Evolutionary conservation across 768 basidiomycete genomes (phyloP), one percentile per base, ranked within the genome.

Genomic region (Amanita subjunquillea): DNA sequence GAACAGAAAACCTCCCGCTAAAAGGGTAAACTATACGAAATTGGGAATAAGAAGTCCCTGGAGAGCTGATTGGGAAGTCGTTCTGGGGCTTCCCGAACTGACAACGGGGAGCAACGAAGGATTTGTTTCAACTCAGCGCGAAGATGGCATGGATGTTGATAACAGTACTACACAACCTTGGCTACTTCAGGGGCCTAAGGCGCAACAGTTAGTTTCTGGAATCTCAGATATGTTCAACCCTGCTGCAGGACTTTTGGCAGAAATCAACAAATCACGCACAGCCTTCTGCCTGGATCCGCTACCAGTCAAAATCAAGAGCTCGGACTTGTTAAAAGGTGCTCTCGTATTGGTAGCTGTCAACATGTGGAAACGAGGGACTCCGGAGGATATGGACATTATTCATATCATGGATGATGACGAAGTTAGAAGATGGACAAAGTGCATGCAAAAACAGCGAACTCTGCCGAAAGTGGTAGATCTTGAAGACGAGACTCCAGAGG

Each of bases 1-100:
- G 92, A 77, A 79, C 47, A 69, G 84, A 52, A 89, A 84, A 50
- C 94, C 95, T 13, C 85, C 88, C 6, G 93, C 90, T 5, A 99
- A 97, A 69, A 75, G 90, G 53, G 72, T 79, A 6, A 89, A 86
- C 58, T 92, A 75, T 56, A 71, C 69, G 17, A 82, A 78, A 55
- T 59, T 91, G 40, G 82, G 78, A 4, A 83, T 79, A 0, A 63
- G 71, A 50, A 84, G 79, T 61, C 87, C 91, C 1, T 97, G 85
- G 83, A 68, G 67, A 44, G 76, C 86, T 2, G 83, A 91, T 57
- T 94, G 91, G 91, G 72, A 70, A 9, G 70, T 71, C 22, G 70
- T 87, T n/a, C 74, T 90, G n/a, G 82, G 83, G 2, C 55, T 84
- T 10, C 32, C 45, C 22, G 20, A 23, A 20, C 6, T 34, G 12